A percentile compares a stretch with the other conserved stretches of the same genome.
Conservation (phyloP, 2,329 filamentous ascomycete species). For the Aspergillus udagawae region DNA sequence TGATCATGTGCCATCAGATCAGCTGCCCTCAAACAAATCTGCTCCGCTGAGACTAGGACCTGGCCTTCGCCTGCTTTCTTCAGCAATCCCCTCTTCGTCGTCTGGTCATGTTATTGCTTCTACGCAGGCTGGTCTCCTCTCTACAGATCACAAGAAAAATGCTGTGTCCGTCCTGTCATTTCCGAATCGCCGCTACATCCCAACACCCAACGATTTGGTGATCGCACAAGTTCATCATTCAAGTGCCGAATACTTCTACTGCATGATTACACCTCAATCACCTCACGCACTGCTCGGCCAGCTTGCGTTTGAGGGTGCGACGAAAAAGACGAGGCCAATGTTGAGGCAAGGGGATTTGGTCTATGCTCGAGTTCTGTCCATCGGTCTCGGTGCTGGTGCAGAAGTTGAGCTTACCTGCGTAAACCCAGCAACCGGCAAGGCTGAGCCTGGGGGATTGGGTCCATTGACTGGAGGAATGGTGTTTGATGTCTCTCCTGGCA, state of each 20-base stretch:
- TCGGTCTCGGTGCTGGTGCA: conserved; percentile 76
- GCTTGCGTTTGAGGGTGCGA: conserved; percentile 87
- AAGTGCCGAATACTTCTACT: conserved; percentile 73
- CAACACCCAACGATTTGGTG: conserved; percentile 76
- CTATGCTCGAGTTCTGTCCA: conserved; percentile 77
- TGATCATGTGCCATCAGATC: conserved; percentile 63
- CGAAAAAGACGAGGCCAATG: conserved; percentile 84
- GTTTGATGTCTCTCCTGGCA: conserved; percentile 72
- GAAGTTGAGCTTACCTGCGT: conserved; percentile 90
- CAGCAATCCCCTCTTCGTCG: conserved; percentile 59
- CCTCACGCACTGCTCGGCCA: conserved; percentile 70
- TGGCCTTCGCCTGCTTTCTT: conserved; percentile 75
- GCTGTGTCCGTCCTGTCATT: conserved; percentile 33
- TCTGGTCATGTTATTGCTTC: conserved; percentile 38
- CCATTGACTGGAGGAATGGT: conserved; percentile 82
- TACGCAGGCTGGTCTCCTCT: conserved; percentile 33
- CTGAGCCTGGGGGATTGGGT: conserved; percentile 81
- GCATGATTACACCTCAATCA: conserved; percentile 64
- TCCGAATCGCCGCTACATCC: conserved; percentile 62
- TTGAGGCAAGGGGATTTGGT: conserved; percentile 72
- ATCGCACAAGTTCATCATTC: conserved; percentile 80
- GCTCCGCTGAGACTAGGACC: conserved; percentile 75
- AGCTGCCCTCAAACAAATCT: conserved; percentile 63
- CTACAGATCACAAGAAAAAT: conserved; percentile 40
- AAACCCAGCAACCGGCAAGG: conserved; percentile 77